These are phyloP conservation scores for Ascochyta viciae-villosae DNA, from an alignment of 2,329 filamentous ascomycete genomes.

Conservation along the genomic window DNA sequence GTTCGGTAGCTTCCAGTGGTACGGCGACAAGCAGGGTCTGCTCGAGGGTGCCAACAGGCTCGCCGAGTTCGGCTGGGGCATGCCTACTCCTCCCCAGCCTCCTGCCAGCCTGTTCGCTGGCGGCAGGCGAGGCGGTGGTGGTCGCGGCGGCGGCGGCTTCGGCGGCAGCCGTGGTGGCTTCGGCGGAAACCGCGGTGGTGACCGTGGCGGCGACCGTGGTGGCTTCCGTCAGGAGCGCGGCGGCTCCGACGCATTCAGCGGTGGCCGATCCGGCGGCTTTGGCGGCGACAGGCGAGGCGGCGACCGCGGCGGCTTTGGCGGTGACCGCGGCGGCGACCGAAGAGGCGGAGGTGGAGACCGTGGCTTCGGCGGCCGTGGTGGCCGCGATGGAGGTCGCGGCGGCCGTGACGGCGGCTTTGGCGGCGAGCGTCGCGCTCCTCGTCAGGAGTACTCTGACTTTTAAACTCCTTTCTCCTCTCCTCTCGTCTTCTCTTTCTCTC, in stretches of 20 bases:
- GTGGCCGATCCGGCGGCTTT: constrained; percentile 10
- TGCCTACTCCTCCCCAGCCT: constrained; percentile 51
- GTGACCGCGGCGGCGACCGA: constrained; percentile 20
- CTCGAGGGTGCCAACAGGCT: constrained; percentile 55
- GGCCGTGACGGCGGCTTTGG: constrained; percentile 10
- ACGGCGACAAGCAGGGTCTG: constrained; percentile 50
- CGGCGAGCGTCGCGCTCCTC: constrained; percentile 22
- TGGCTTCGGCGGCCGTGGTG: constrained; percentile 24
- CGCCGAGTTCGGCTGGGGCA: constrained; percentile 56
- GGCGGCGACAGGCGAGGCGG: constrained; percentile 21
- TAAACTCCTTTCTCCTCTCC: background rate
- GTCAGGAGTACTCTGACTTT: constrained; percentile 11
- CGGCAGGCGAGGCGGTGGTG: constrained; percentile 19
- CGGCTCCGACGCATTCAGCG: constrained; percentile 6
- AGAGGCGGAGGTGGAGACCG: constrained; percentile 21
- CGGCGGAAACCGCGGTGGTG: constrained; percentile 26
- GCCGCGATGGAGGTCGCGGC: constrained; percentile 24
- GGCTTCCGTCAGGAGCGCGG: constrained; percentile 24
- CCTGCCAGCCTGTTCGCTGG: constrained; percentile 32
- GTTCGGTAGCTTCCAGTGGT: constrained; percentile 61
- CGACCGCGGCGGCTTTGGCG: constrained; percentile 15
- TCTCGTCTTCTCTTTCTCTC: too few species aligned
- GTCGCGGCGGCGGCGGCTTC: constrained; percentile 23
- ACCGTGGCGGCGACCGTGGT: constrained; percentile 21
- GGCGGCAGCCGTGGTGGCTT: constrained; percentile 24